These are phyloP conservation scores for Phascolomyces articulosus DNA, from an alignment of 371 early-diverging fungal genomes.

Conservation along the genomic window DNA sequence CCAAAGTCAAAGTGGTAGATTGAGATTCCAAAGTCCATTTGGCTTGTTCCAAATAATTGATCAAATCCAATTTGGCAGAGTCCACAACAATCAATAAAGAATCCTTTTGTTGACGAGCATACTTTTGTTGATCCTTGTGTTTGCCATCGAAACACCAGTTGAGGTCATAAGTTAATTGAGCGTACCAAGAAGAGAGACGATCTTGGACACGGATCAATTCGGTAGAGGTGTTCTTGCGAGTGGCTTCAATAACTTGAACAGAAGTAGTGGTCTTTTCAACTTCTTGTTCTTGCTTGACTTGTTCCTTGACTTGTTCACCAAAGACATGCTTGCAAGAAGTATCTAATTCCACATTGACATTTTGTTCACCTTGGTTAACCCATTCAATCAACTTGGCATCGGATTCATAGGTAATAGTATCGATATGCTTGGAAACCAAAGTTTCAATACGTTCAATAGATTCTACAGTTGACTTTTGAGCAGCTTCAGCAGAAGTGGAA, in stretches of 20 bases:
- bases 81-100: slow-evolving; percentile 23
- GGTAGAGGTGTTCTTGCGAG: slow-evolving; percentile 24
- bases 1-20: background rate
- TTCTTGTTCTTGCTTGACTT: slow-evolving; percentile 17
- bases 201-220: slow-evolving; percentile 31
- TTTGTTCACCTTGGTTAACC: slow-evolving; percentile 26
- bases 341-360: slow-evolving; percentile 25
- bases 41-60: slow-evolving; percentile 30
- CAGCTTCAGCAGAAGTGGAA: slow-evolving; percentile 1
- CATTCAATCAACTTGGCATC: slow-evolving; percentile 27
- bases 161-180: slow-evolving; percentile 30
- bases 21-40: slow-evolving; percentile 10
- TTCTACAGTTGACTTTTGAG: slow-evolving; percentile 24
- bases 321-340: slow-evolving; percentile 35
- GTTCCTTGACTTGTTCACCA: slow-evolving; percentile 7
- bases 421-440: slow-evolving; percentile 23
- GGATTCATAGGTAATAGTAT: slow-evolving; percentile 17
- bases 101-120: slow-evolving; percentile 22
- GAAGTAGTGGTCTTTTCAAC: slow-evolving; percentile 20
- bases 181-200: slow-evolving; percentile 30
- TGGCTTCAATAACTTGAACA: slow-evolving; percentile 25
- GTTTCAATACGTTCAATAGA: slow-evolving; percentile 32
- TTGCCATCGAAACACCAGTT: slow-evolving; percentile 11
- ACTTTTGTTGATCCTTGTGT: background rate
- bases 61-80: slow-evolving; percentile 30